phyloP scores from a whole-genome alignment of 1,284 basidiomycete species.

The Pholiota adiposa region DNA sequence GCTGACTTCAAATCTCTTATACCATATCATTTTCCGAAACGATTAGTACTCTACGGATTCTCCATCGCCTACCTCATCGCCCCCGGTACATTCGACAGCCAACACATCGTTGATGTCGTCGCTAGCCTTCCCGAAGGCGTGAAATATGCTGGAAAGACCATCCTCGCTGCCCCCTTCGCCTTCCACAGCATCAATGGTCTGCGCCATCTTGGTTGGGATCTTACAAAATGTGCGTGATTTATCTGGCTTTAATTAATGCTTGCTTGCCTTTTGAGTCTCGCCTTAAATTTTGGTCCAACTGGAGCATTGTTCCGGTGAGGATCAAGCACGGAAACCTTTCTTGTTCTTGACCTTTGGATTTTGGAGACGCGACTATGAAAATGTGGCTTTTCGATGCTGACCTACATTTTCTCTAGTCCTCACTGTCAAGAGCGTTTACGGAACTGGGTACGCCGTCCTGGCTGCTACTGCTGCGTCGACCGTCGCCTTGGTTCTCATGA shows the following conservation, averaged over 20 bases:
- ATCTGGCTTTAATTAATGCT: constrained; percentile 1
- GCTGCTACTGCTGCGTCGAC: constrained; percentile 81
- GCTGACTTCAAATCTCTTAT: not conserved
- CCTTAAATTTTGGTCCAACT: too few species aligned
- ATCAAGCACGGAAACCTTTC: too few species aligned
- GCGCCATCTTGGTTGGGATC: constrained; percentile 92
- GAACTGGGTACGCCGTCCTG: constrained; percentile 83
- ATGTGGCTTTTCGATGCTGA: constrained; percentile 4
- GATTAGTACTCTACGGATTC: constrained; percentile 86
- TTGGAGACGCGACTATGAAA: too few species aligned
- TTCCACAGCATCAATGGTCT: constrained; percentile 94
- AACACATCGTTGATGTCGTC: constrained; percentile 77
- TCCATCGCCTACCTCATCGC: constrained; percentile 87
- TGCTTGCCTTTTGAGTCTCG: not conserved
- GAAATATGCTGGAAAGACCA: constrained; percentile 77
- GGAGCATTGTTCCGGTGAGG: too few species aligned
- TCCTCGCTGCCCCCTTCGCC: constrained; percentile 84
- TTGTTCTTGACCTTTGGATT: too few species aligned
- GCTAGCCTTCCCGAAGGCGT: constrained; percentile 70
- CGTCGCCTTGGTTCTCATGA: constrained; percentile 62
- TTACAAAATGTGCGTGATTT: constrained; percentile 76
- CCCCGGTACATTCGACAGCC: constrained; percentile 80
- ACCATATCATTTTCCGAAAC: not conserved
- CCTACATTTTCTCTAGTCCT: constrained; percentile 56
- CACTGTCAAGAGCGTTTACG: constrained; percentile 79